phyloP scores from a whole-genome alignment of 1,284 basidiomycete species.

The Puccinia novopanici region DNA sequence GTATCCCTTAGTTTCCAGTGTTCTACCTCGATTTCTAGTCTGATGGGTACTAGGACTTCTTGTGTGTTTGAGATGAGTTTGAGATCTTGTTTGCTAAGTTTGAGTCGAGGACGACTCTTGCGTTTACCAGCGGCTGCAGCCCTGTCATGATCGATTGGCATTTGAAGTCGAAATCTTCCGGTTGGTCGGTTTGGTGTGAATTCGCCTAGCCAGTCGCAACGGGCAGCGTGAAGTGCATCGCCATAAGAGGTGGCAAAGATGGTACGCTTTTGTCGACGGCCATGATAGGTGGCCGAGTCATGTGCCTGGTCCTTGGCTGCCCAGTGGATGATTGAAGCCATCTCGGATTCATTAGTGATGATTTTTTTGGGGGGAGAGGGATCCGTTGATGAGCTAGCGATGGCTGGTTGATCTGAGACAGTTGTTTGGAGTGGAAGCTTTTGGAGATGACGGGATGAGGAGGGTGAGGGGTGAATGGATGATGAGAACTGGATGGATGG shows the following conservation, averaged over 20 bases:
- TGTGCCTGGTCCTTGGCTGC: conserved; percentile 18
- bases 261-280: conserved; percentile 21
- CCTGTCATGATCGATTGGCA: conserved; percentile 62
- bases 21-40: conserved; percentile 87
- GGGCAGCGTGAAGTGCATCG: conserved; percentile 4
- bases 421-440: background rate
- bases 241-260: conserved; percentile 1
- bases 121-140: conserved; percentile 62
- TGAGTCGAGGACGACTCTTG: conserved; percentile 54
- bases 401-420: background rate
- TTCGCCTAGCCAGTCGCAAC: conserved; percentile 51
- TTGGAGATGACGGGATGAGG: background rate
- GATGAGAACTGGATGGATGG: background rate
- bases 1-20: conserved; percentile 91
- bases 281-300: background rate
- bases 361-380: background rate
- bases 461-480: background rate
- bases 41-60: conserved; percentile 85
- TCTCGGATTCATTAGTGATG: background rate
- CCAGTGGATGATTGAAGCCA: conserved; percentile 27
- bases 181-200: conserved; percentile 50
- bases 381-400: background rate
- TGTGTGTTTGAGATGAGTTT: conserved; percentile 67
- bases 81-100: conserved; percentile 60
- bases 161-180: conserved; percentile 54